phyloP scores from a whole-genome alignment of 1,284 basidiomycete species.

The Puccinia hordei region DNA sequence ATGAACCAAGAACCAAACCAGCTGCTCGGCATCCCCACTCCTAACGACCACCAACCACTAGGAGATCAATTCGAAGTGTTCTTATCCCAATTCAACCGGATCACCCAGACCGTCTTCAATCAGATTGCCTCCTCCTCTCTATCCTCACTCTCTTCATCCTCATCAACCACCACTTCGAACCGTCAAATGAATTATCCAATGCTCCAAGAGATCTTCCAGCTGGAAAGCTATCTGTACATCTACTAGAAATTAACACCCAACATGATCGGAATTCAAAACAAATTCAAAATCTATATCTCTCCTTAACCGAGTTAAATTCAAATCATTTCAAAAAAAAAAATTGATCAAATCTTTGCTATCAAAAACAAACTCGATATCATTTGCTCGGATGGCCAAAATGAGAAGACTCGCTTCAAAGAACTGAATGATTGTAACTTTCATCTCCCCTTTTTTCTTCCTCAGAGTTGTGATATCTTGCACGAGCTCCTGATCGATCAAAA shows the following conservation, averaged over 20 bases:
- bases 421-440: constrained; percentile 20
- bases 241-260: constrained; percentile 19
- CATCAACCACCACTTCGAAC: constrained; percentile 10
- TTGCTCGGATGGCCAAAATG: constrained; percentile 43
- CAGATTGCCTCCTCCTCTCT: constrained; percentile 26
- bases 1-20: neutral
- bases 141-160: neutral
- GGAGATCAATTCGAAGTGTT: constrained; percentile 32
- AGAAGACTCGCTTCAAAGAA: constrained; percentile 9
- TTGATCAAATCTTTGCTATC: constrained; percentile 16
- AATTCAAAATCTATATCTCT: constrained; percentile 19
- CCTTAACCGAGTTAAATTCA: constrained; percentile 12
- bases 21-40: neutral
- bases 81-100: constrained; percentile 20
- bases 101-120: constrained; percentile 37
- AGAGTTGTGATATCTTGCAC: neutral
- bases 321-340: constrained; percentile 28
- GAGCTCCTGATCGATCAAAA: neutral
- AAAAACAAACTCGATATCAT: constrained; percentile 37
- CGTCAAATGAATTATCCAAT: neutral
- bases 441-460: neutral
- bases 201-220: neutral
- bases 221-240: constrained; percentile 29
- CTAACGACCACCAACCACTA: constrained; percentile 29
- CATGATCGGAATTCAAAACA: constrained; percentile 44